Evolutionary conservation across 1,139 yeast species (phyloP), one percentile per base, ranked within the genome.

Genomic region (Sugiyamaella xylanicola): DNA sequence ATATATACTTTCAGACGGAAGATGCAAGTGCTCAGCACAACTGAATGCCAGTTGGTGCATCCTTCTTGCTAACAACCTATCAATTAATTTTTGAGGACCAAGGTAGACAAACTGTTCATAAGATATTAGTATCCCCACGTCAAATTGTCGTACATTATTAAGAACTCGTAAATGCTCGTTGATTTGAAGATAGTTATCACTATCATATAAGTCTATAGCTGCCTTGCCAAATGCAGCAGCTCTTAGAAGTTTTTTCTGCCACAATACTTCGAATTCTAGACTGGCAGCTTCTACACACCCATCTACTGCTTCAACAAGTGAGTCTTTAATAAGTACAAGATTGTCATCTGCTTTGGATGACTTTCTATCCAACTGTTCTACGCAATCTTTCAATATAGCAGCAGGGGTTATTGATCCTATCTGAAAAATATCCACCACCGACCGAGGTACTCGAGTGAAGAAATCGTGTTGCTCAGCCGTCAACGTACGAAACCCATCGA

Each of bases 141-240:
- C 86, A 2, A 77, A 70, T 8, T 81, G 75, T 53, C 95, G 75
- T 1, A 90, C 71, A 52, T 86, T 84, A 65, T 90, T 93, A 56
- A 91, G 73, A 0, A 90, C 83, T 60, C 89, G 80, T 27, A 91
- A 65, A 27, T 74, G 73, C 62, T 85, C 81, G 58, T 92, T 76
- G 2, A 83, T 80, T 21, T 76, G 74, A 3, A 90, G 80, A 66
- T 86, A 91, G 47, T 78, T 77, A 53, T 81, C 83, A 1, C 89
- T 75, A 66, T 85, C 79, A 63, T 80, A 84, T 17, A 77, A 72
- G 2, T 74, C 79, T 29, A 81, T 69, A 42, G 87, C 83, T 0
- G 89, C 78, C 67, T 92, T 93, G 0, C 97, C 99, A 72, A 92
- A 89, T 0, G 90, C 78, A 0, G 93, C 97, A 0, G 97, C 96